Base-by-base conservation (phyloP, 148 eudicot species). In the Amaranthus cruentus region DNA sequence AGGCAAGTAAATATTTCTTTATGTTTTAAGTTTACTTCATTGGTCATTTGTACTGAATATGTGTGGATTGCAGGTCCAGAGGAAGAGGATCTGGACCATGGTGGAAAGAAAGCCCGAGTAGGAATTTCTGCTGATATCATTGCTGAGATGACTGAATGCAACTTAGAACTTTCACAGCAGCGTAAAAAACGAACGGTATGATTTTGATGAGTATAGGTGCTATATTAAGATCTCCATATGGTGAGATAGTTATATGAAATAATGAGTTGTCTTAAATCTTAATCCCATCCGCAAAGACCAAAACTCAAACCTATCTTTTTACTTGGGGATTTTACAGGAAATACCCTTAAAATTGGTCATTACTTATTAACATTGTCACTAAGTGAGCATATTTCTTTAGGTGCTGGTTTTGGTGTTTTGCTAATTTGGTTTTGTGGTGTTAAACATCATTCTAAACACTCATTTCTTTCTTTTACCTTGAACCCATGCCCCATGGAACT, bases 161-260 rank as follows among this genome's bases (percentile, higher is more conserved):
- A 95, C 82, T 85, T 91, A 4, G 79, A 85, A 77, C 93, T 95
- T 75, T 95, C 98, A 59, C 96, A 87, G 70, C 92, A 89, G 79
- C 84, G 98, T 73, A 93, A 93, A 76, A 90, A 79, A 81, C 82
- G 98, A 44, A 87, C 92, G 96, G 98, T 95, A 86, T 70, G 54
- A 6, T 69, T 38, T 70, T 9, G 62, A 9, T 38, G 14, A 56
- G 0, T 47, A 9, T 76, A 28, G 51, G 54, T 59, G 6, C 44
- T 57, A 10, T 76, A 47, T 12, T 13, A 21, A 56, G 7, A n/a
- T 70, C 8, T 14, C 14, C 11, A 58, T 72, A 1, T 47, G 38
- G 51, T 50, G 48, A n/a, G 47, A 28, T 28, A 28, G 38, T 28
- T 28, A 28, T 28, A 28, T 28, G 38, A 28, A 28, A 28, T 28